phyloP scores from a whole-genome alignment of 2,329 filamentous ascomycete genomes.

The Aspergillus novofumigatus region DNA sequence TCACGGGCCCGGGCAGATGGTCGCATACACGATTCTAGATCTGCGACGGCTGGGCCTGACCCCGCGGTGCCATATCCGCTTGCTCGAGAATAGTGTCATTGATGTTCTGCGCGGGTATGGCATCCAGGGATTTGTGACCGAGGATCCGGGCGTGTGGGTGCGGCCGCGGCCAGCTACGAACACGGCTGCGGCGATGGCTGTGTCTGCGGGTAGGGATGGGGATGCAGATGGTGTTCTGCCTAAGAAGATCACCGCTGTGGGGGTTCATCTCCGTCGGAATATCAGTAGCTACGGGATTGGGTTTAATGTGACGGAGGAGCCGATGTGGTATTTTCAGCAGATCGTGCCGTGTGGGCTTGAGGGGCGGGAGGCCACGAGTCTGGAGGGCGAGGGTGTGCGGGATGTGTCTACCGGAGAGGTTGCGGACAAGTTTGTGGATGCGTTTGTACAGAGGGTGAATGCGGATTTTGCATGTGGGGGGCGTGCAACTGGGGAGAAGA shows the following conservation, averaged over 20 bases:
- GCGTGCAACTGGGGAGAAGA: constrained; percentile 27
- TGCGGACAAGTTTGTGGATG: constrained; percentile 33
- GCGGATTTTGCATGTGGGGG: constrained; percentile 31
- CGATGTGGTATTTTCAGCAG: constrained; percentile 65
- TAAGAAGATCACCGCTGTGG: constrained; percentile 80
- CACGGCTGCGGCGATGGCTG: background rate
- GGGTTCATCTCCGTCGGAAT: constrained; percentile 83
- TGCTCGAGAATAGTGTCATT: constrained; percentile 74
- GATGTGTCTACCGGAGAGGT: constrained; percentile 36
- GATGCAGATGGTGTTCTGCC: constrained; percentile 5
- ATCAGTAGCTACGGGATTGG: constrained; percentile 82
- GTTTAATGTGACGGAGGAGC: constrained; percentile 49
- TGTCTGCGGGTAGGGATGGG: background rate
- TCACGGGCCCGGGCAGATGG: constrained; percentile 88
- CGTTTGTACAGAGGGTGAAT: constrained; percentile 38
- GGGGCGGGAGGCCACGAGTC: constrained; percentile 73
- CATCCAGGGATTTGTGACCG: constrained; percentile 60
- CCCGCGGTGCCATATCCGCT: constrained; percentile 70
- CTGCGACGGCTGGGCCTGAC: constrained; percentile 64
- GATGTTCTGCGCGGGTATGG: constrained; percentile 58
- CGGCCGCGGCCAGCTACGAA: constrained; percentile 7
- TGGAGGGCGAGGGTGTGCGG: constrained; percentile 51
- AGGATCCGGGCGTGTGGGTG: constrained; percentile 84
- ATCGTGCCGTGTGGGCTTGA: constrained; percentile 89
- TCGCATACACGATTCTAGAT: constrained; percentile 90